Base-by-base conservation (phyloP, 2,329 filamentous ascomycete genomes). In the Daldinia eschscholtzii region DNA sequence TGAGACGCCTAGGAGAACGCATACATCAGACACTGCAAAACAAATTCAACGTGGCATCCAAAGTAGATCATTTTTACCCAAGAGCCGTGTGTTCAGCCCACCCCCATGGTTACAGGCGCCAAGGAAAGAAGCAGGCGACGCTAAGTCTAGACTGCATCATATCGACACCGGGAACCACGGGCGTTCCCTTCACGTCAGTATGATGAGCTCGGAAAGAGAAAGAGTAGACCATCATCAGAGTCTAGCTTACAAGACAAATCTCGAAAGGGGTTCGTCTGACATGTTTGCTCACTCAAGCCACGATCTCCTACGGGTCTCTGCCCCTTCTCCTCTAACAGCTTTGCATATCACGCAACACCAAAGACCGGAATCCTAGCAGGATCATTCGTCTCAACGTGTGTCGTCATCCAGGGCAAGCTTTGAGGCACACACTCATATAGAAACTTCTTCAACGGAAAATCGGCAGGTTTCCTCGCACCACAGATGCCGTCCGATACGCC, bases 71-170 rank as follows among this genome's bases (percentile, higher is more conserved):
- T 12, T 44, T 23, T 60, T 64, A 50, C 76, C 72, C 7, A 74
- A 63, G 62, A 39, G 57, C 33, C 73, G 67, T 48, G 44, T 77
- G 26, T 57, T 72, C 46, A 77, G 74, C 57, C 75, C 77, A 15
- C 76, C 77, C 5, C 55, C 68, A 53, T 79, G 77, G 76, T 53
- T 78, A n/a, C 77, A 65, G 50, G 64, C 64, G 30, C 78, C 76
- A 20, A 68, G 66, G 26, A 73, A 75, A 68, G 59, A 68, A 70
- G 67, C 72, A 62, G 72, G 72, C 18, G 60, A 74, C 58, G 74
- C 73, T 46, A 72, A 46, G 26, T 69, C 58, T 62, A 70, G 67
- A 53, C 66, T 78, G 15, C 73, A 68, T 5, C 75, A 74, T 58
- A 63, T 78, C 33, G 41, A 72, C 1, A 65, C 67, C 1, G 68